Evolutionary conservation across 768 basidiomycete species (phyloP), one percentile per base, ranked within the genome.

Genomic region (Lentinula raphanica): DNA sequence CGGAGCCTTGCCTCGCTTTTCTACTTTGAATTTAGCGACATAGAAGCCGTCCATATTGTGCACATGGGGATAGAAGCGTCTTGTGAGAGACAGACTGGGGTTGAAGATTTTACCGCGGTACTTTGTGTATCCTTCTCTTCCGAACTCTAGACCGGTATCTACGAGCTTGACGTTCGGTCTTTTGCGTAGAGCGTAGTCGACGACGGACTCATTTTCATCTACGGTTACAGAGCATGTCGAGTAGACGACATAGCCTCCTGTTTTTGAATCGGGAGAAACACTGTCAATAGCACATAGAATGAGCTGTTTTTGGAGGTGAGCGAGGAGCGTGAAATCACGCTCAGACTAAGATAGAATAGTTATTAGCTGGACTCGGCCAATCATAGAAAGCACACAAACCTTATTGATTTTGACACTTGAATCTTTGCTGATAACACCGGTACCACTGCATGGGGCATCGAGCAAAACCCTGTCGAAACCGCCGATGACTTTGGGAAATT

Each of bases 11-110:
- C 74, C 68, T 59, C 87, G 80, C 72, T 85, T 91, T 69, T 85
- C 88, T n/a, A 98, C 87, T 72, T 91, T 95, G 81, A 99, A 92
- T 72, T 98, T 98, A 59, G 96, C 96, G 56, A 98, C 95, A 71
- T 82, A 99, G 81, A 99, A 99, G 5, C 97, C 97, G 70, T 99
- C 97, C 95, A 98, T 97, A 73, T 99, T 99, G 75, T 98, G 95
- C 65, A 97, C 94, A 72, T 98, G 95, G 15, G 95, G 92, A 69
- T 94, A 96, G 71, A 94, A 96, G 60, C 97, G 78, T 64, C 94
- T 77, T 19, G 97, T 97, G 62, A 96, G 72, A 61, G 76, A 79
- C 65, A 99, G 69, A 62, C 82, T 89, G 32, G 88, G 79, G 69
- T 86, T 79, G 74, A 98, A 98, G 29, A 73, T 81, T 80, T 95